These are phyloP conservation scores for Prunus mira DNA, from an alignment of 306 rosid species.

Conservation along the genomic window DNA sequence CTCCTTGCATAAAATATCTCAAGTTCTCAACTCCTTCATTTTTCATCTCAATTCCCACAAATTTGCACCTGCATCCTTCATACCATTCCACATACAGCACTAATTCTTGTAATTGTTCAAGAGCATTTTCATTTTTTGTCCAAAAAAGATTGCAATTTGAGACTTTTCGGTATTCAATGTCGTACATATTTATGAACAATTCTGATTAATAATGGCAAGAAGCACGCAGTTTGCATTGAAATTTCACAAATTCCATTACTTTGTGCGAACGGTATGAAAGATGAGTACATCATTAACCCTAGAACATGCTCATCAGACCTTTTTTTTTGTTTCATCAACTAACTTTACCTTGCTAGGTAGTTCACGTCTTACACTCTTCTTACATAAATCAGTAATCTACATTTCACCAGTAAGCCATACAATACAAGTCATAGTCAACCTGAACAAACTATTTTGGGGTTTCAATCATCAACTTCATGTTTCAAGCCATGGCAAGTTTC, in stretches of 20 bases:
- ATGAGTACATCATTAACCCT: not conserved
- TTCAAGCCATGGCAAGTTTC: conserved; percentile 85
- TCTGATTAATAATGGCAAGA: not conserved
- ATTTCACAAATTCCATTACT: not conserved
- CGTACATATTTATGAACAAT: not conserved
- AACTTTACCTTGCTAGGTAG: not conserved
- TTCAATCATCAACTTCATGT: conserved; percentile 38
- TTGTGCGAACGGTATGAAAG: not conserved
- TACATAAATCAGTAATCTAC: not conserved
- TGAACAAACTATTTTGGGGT: not conserved
- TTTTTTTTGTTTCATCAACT: not conserved
- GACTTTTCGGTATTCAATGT: too few relatives aligned
- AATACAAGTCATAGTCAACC: not conserved
- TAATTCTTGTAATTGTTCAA: too few relatives aligned
- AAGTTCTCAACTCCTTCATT: not conserved
- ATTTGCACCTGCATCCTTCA: too few relatives aligned
- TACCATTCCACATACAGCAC: too few relatives aligned
- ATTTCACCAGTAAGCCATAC: conserved; percentile 4
- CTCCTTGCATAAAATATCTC: not conserved
- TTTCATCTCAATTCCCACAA: too few relatives aligned
- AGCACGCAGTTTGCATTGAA: not conserved
- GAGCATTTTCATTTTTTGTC: too few relatives aligned
- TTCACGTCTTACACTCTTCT: not conserved
- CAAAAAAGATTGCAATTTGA: too few relatives aligned
- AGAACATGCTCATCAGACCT: too few relatives aligned